Evolutionary conservation across 1,284 basidiomycete species (phyloP).

Genomic region (Tylopilus sp.): DNA sequence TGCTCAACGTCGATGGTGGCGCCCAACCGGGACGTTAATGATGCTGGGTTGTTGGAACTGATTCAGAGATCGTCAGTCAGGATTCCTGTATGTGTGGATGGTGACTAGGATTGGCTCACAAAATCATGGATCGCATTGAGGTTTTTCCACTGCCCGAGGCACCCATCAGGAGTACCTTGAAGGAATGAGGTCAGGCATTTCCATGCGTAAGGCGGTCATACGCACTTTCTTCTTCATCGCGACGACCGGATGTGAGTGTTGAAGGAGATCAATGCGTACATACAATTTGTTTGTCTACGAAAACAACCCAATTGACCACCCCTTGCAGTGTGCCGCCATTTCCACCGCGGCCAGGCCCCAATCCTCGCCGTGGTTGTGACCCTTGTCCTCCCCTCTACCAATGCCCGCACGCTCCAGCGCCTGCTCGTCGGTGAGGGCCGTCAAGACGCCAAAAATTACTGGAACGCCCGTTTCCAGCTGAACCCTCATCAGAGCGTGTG

Average conservation of each 20-base stretch:
- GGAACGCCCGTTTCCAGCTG: slow-evolving; percentile 93
- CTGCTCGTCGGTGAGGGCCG: slow-evolving; percentile 90
- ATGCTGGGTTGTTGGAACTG: slow-evolving; percentile 92
- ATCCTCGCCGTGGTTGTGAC: slow-evolving; percentile 94
- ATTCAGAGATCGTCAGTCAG: slow-evolving; percentile 3
- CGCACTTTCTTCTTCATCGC: too few species aligned
- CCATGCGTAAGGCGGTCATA: not conserved
- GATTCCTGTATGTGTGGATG: not conserved
- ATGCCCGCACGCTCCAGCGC: slow-evolving; percentile 90
- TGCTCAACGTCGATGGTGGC: slow-evolving; percentile 98
- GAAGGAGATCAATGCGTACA: too few species aligned
- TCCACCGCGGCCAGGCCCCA: slow-evolving; percentile 96
- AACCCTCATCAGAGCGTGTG: slow-evolving; percentile 90
- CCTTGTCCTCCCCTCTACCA: slow-evolving; percentile 58
- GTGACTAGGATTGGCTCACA: slow-evolving; percentile 53
- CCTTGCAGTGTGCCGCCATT: slow-evolving; percentile 70
- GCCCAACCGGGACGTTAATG: slow-evolving; percentile 86
- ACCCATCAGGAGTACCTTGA: slow-evolving; percentile 88
- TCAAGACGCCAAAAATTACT: slow-evolving; percentile 96
- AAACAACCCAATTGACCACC: slow-evolving; percentile 79
- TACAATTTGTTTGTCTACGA: slow-evolving; percentile 16
- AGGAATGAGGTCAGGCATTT: not conserved
- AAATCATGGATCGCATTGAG: slow-evolving; percentile 98
- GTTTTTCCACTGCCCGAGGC: slow-evolving; percentile 90
- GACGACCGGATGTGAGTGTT: too few species aligned